Evolutionary conservation across 345 rosid species (phyloP).

Genomic region (Linum lewisii): DNA sequence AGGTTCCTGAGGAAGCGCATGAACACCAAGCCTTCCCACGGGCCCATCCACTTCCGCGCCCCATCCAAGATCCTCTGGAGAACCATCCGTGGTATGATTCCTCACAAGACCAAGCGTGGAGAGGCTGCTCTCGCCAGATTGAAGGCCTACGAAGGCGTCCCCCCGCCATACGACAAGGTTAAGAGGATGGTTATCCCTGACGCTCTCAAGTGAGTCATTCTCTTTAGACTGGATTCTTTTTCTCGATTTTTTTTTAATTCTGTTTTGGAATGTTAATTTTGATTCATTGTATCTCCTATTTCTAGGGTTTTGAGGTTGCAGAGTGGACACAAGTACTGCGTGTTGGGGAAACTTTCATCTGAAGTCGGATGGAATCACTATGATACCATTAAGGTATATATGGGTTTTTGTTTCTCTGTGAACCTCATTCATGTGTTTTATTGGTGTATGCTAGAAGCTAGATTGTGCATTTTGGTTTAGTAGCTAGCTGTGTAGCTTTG

Average conservation of each 20-base stretch:
- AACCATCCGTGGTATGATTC: conserved; percentile 16
- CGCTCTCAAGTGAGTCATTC: conserved; percentile 22
- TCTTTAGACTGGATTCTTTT: neutral
- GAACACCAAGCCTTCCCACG: conserved; percentile 7
- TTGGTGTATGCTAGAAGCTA: neutral
- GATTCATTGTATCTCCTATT: neutral
- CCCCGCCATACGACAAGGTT: conserved; percentile 24
- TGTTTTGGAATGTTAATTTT: neutral
- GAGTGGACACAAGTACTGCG: conserved; percentile 25
- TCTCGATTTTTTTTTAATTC: neutral
- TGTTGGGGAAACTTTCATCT: conserved; percentile 24
- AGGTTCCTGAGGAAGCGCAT: conserved; percentile 4
- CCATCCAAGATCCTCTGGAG: conserved; percentile 4
- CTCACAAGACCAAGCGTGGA: conserved; percentile 29
- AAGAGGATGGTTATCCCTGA: conserved; percentile 29
- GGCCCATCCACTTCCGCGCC: conserved; percentile 5
- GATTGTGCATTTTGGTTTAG: neutral
- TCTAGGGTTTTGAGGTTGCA: conserved; percentile 30
- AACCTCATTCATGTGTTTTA: neutral
- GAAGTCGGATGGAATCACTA: conserved; percentile 29
- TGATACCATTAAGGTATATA: conserved; percentile 25
- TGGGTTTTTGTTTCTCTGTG: neutral
- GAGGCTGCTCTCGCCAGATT: conserved; percentile 28
- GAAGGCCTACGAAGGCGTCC: conserved; percentile 27
- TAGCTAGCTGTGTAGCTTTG: neutral